A percentile compares a stretch with the other conserved stretches of the same genome.
These are phyloP conservation scores for Schizonepeta tenuifolia DNA, from an alignment of 257 asterid species.

Conservation along the genomic window DNA sequence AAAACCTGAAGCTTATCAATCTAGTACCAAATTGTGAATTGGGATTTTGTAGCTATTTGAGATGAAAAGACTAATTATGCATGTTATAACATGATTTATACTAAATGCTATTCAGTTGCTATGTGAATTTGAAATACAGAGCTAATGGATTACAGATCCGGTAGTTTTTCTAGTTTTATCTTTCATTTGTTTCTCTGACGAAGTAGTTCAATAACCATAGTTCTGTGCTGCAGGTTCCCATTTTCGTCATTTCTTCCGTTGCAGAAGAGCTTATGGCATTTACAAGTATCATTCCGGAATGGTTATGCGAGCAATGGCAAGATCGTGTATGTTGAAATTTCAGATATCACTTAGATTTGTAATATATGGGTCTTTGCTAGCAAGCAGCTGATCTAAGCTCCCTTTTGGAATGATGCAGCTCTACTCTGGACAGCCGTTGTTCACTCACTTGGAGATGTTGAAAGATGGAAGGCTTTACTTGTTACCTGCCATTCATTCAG, in stretches of 20 bases:
- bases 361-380: slow-evolving; percentile 23
- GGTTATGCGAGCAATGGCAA: slow-evolving; percentile 69
- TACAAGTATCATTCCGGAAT: slow-evolving; percentile 84
- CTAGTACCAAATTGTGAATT: background rate
- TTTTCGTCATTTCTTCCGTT: slow-evolving; percentile 73
- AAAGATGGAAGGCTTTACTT: slow-evolving; percentile 65
- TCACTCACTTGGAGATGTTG: slow-evolving; percentile 65
- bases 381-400: slow-evolving; percentile 16
- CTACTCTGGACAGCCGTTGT: slow-evolving; percentile 69
- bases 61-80: slow-evolving; percentile 20
- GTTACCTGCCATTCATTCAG: slow-evolving; percentile 76
- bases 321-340: slow-evolving; percentile 60
- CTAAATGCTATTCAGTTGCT: slow-evolving; percentile 5
- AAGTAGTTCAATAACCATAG: background rate
- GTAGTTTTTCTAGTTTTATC: slow-evolving; percentile 13
- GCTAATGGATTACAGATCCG: background rate
- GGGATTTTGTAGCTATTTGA: slow-evolving; percentile 3
- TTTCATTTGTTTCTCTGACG: slow-evolving; percentile 8
- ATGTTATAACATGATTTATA: slow-evolving; percentile 16
- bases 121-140: slow-evolving; percentile 2
- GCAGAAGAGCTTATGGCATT: slow-evolving; percentile 83
- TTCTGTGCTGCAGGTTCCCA: slow-evolving; percentile 67
- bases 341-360: slow-evolving; percentile 7
- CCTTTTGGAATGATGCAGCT: slow-evolving; percentile 50
- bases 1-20: slow-evolving; percentile 19